A percentile compares a stretch with the other conserved stretches of the same genome.
These are phyloP conservation scores for Crucibulum laeve DNA, from an alignment of 768 basidiomycete species.

Conservation along the genomic window DNA sequence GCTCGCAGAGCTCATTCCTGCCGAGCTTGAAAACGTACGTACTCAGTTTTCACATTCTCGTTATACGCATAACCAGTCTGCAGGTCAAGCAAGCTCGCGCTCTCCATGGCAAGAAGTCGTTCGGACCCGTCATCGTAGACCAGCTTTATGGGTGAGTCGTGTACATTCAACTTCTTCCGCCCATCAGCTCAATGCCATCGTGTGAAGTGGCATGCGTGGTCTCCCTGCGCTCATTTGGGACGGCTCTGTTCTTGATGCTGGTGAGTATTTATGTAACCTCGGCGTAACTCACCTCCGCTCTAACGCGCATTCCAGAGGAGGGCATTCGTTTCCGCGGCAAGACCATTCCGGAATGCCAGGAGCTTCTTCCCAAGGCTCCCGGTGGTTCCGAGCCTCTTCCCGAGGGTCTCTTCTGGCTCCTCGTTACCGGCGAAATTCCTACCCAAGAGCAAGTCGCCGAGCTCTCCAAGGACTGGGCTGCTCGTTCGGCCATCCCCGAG, in stretches of 20 bases:
- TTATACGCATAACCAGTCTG: slow-evolving; percentile 7
- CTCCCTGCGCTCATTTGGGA: slow-evolving; percentile 97
- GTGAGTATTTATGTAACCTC: slow-evolving; percentile 31
- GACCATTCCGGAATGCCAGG: slow-evolving; percentile 87
- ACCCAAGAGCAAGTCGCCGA: slow-evolving; percentile 83
- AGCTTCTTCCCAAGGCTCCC: slow-evolving; percentile 83
- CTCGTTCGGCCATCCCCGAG: slow-evolving; percentile 83
- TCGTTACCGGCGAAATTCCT: slow-evolving; percentile 92
- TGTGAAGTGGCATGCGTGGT: slow-evolving; percentile 80
- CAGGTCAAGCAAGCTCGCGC: slow-evolving; percentile 83
- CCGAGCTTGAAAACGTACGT: slow-evolving; percentile 70
- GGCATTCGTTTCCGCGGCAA: slow-evolving; percentile 98
- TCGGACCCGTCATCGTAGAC: slow-evolving; percentile 88
- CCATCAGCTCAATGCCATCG: slow-evolving; percentile 5
- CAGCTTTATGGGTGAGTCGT: slow-evolving; percentile 77
- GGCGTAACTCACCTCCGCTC: slow-evolving; percentile 4
- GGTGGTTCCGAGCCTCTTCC: slow-evolving; percentile 89
- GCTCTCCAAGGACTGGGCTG: slow-evolving; percentile 93
- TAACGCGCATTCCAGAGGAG: slow-evolving; percentile 54
- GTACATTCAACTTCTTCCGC: background rate
- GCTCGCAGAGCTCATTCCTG: slow-evolving; percentile 89
- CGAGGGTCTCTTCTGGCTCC: slow-evolving; percentile 93
- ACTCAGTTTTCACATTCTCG: background rate
- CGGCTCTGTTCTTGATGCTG: slow-evolving; percentile 93
- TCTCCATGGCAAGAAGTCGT: slow-evolving; percentile 87